Evolutionary conservation across 2,329 filamentous ascomycete genomes (phyloP), one percentile per base, ranked within the genome.

Genomic region (Didymellaceae sp.): DNA sequence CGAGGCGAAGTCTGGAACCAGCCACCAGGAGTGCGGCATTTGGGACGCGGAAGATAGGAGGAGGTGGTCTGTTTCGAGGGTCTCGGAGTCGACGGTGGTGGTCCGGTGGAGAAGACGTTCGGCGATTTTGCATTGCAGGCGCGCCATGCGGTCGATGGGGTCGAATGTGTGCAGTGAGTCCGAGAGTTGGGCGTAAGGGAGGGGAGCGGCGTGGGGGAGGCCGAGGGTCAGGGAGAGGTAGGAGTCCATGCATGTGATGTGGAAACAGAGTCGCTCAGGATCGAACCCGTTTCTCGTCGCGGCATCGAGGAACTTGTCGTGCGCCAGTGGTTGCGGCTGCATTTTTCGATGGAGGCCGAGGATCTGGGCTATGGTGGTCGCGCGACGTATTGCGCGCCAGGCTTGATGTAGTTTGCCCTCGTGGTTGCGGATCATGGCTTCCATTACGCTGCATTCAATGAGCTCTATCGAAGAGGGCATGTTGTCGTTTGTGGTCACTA

Each of bases 401-500:
- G 72, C 67, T 2, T 66, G 66, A 11, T 74, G 72, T 4, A 79
- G 65, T 38, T 75, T 76, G 0, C 78, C 77, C 10, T 45, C 28
- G 28, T 77, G 72, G 9, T 63, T 63, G 4, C 78, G 63, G 43
- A 71, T 78, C 14, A 72, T 55, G 4, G 62, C 63, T 54, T 79
- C 76, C 1, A 80, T 51, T 45, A 79, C 66, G 21, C 80, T 65
- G 52, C 74, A 78, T 18, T 75, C 68, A 7, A 80, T 51, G 2
- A 74, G 67, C 43, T 80, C 78, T 1, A 79, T 31, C 1, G 62
- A 73, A 5, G 56, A 56, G 0, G 72, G 42, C 9, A 79, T 52
- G 10, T 72, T 66, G 16, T 78, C 75, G 11, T 75, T 72, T 6
- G 57, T 73, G 0, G 73, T 76, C 1, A 76, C 72, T 4, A 60